Conservation (phyloP, 2,329 filamentous ascomycete genomes). For the Tympanopsis confertula region DNA sequence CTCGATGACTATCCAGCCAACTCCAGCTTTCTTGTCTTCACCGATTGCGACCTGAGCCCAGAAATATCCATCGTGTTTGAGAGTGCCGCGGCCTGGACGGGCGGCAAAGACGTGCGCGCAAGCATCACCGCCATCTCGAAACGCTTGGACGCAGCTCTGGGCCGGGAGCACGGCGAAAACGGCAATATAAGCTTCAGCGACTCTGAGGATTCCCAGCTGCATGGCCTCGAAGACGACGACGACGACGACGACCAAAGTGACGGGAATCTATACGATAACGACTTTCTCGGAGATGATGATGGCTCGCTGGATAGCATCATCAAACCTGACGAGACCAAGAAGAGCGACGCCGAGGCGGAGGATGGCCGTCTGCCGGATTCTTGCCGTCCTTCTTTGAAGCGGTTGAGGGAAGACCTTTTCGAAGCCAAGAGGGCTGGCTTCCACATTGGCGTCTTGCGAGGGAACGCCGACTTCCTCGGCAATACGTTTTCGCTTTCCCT, state of each 20-base stretch:
- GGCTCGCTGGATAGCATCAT: slow-evolving; percentile 10
- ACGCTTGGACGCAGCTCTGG: slow-evolving; percentile 9
- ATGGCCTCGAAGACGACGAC: slow-evolving; percentile 9
- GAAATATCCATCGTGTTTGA: slow-evolving; percentile 9
- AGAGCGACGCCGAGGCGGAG: slow-evolving; percentile 16
- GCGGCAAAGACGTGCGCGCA: slow-evolving; percentile 8
- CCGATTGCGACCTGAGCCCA: slow-evolving; percentile 9
- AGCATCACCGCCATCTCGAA: slow-evolving; percentile 13
- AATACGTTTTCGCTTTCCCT: slow-evolving; percentile 56
- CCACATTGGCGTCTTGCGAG: slow-evolving; percentile 50
- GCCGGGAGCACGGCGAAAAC: slow-evolving; percentile 19
- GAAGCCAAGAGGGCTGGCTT: slow-evolving; percentile 54
- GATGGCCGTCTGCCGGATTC: slow-evolving; percentile 12
- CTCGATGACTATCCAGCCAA: slow-evolving; percentile 9
- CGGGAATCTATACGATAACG: slow-evolving; percentile 10
- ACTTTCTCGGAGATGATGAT: slow-evolving; percentile 16
- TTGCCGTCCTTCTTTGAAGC: slow-evolving; percentile 8
- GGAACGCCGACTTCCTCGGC: slow-evolving; percentile 21
- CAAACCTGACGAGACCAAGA: slow-evolving; percentile 1
- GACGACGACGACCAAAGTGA: slow-evolving; percentile 7
- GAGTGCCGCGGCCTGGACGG: slow-evolving; percentile 7
- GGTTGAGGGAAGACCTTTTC: slow-evolving; percentile 49
- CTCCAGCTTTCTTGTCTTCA: slow-evolving; percentile 12
- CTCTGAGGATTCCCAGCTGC: slow-evolving; percentile 3
- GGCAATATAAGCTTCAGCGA: slow-evolving; percentile 7